Evolutionary conservation across 75 land plant species (phyloP), one percentile per base, ranked within the genome.

Genomic region (Chamaecyparis obtusa): DNA sequence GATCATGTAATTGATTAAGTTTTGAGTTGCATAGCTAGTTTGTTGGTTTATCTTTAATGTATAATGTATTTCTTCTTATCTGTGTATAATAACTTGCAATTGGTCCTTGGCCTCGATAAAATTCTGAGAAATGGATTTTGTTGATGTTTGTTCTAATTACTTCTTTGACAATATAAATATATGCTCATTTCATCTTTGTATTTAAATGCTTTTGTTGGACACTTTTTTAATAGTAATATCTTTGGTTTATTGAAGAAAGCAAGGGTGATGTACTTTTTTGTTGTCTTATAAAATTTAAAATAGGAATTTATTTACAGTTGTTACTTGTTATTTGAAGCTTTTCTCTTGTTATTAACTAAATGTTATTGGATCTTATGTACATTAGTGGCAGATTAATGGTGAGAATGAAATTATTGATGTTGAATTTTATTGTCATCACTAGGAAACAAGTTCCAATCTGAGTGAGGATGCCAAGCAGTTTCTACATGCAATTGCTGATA

Each of bases 291-390:
- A 56, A 56, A 16, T n/a, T 56, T 56, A 16, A 56, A 16, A 17
- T 56, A 21, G 17, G 5, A 56, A 56, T 56, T 56, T 16, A 56
- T 16, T 16, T 16, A 56, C 19, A 15, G 17, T 56, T 56, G 17
- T 56, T 56, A 5, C 60, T 56, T 56, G 60, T 69, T 69, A 30
- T 30, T 6, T 69, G n/a, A 69, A 69, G 32, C 21, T 27, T 69
- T 69, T 69, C 32, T 69, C 74, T 69, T n/a, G 32, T n/a, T 69
- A 69, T 79, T 79, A 27, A 41, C 82, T 79, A 41, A 37, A 76
- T 17, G 8, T 39, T 21, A 79, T 8, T 79, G 82, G n/a, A 79
- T 79, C 27, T 41, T 39, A 21, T 79, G 82, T 79, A 46, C 46
- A 79, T 5, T 21, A 79, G 9, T 79, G n/a, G 48, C 82, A 79